These are phyloP conservation scores for Lactifluus volemus DNA, from an alignment of 768 basidiomycete genomes.

Conservation along the genomic window DNA sequence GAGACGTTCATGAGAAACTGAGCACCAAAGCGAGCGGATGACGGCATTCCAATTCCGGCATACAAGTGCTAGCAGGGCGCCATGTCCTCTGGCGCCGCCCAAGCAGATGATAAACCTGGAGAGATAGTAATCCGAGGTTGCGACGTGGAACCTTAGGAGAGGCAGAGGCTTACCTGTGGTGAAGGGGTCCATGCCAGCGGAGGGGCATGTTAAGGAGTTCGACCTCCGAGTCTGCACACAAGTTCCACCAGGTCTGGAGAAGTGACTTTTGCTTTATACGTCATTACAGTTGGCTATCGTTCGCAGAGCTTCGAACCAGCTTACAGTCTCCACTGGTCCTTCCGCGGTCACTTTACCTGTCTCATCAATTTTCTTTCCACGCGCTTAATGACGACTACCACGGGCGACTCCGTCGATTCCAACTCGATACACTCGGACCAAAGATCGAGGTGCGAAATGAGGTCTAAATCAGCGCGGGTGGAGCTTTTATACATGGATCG, in stretches of 20 bases:
- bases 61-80: not conserved
- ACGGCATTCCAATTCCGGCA: not conserved
- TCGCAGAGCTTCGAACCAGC: constrained; percentile 75
- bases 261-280: not conserved
- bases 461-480: constrained; percentile 49
- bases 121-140: constrained; percentile 39
- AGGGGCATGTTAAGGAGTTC: not conserved
- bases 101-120: constrained; percentile 29
- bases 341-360: constrained; percentile 71
- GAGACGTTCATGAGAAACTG: not conserved
- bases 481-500: constrained; percentile 48
- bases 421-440: constrained; percentile 45
- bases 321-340: constrained; percentile 50
- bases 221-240: not conserved
- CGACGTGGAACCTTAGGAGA: constrained; percentile 57
- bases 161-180: constrained; percentile 46
- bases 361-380: constrained; percentile 79
- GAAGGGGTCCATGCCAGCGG: constrained; percentile 27
- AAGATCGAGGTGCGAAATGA: constrained; percentile 67
- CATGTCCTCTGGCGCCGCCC: constrained; percentile 30
- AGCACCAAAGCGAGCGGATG: not conserved
- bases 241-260: not conserved
- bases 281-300: constrained; percentile 51
- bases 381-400: constrained; percentile 71
- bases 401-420: constrained; percentile 58